phyloP scores from a whole-genome alignment of 441 rosid genomes.

The Jatropha podagrica region DNA sequence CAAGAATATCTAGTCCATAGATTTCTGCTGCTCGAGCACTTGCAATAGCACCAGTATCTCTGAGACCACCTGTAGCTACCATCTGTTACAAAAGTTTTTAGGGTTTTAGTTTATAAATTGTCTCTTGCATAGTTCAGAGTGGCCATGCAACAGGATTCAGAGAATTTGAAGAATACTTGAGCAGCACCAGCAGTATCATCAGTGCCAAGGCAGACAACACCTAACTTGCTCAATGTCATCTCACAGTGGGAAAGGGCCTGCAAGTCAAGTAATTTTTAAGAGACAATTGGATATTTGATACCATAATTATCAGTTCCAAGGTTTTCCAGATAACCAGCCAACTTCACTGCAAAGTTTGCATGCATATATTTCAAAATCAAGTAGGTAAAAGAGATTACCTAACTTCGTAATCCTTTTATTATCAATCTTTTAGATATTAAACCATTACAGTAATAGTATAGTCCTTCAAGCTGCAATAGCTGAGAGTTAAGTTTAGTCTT shows the following conservation, averaged over 20 bases:
- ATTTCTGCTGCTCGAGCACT: conserved; percentile 90
- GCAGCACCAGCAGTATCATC: conserved; percentile 94
- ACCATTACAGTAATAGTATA: neutral
- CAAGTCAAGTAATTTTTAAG: conserved; percentile 18
- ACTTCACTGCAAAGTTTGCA: conserved; percentile 7
- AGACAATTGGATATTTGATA: conserved; percentile 9
- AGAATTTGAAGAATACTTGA: conserved; percentile 44
- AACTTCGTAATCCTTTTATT: neutral
- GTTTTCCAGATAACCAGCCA: neutral
- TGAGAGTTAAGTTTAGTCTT: neutral
- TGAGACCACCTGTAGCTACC: conserved; percentile 55
- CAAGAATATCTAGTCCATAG: conserved; percentile 79
- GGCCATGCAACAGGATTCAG: conserved; percentile 11
- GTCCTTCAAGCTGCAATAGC: neutral
- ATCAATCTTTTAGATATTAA: neutral
- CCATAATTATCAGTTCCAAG: neutral
- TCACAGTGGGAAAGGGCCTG: conserved; percentile 92
- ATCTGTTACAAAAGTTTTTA: conserved; percentile 35
- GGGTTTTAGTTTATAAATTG: conserved; percentile 8
- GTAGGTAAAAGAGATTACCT: neutral
- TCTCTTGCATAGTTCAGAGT: neutral
- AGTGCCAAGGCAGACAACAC: conserved; percentile 52
- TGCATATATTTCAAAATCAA: neutral
- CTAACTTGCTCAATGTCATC: conserved; percentile 60
- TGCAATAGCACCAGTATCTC: conserved; percentile 78